Evolutionary conservation across 2,329 filamentous ascomycete species (phyloP), one percentile per base, ranked within the genome.

Genomic region (Zasmidium cellare): DNA sequence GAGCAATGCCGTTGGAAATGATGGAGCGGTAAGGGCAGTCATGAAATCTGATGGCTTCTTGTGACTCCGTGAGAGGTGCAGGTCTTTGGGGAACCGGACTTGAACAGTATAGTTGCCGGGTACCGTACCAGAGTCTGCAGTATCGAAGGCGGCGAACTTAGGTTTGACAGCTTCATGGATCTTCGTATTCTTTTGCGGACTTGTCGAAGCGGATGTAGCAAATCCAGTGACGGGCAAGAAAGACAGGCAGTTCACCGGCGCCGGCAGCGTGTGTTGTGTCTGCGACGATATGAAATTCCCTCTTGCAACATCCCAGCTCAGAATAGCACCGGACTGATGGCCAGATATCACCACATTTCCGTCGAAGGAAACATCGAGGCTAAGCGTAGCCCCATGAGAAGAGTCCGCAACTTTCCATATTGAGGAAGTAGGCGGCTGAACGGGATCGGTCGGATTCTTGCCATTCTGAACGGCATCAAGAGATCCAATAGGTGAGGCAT

Each of bases 171-270:
- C 82, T 69, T 67, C 66, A 49, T 61, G 63, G 35, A 67, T 62
- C 22, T 59, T 67, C 44, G 65, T 70, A 63, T 19, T 62, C 53
- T 22, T 53, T 62, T 70, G 67, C 19, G 12, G 12, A 11, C 62
- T 24, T 75, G n/a, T n/a, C n/a, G 72, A 16, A 41, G 16, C n/a
- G 35, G 22, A 25, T 3, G 16, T 25, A 12, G 44, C 35, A 67
- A 80, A 80, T 59, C 77, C 76, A 72, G 75, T 79, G 0, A 90
- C 86, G 9, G 86, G 82, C 24, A 91, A 78, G 74, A 94, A 89
- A n/a, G 81, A 72, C 22, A 97, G 69, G 66, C 96, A 96, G 11
- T 90, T 94, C 31, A 96, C 86, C 18, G 91, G 86, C 2, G 91
- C 89, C 54, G 91, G 91, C 57, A 96, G 82, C 58, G 88, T 89